Percentiles rank a stretch among this genome's conserved stretches.
Evolutionary conservation across 2,329 filamentous ascomycete species (phyloP).

Genomic region (Stemphylium beticola): DNA sequence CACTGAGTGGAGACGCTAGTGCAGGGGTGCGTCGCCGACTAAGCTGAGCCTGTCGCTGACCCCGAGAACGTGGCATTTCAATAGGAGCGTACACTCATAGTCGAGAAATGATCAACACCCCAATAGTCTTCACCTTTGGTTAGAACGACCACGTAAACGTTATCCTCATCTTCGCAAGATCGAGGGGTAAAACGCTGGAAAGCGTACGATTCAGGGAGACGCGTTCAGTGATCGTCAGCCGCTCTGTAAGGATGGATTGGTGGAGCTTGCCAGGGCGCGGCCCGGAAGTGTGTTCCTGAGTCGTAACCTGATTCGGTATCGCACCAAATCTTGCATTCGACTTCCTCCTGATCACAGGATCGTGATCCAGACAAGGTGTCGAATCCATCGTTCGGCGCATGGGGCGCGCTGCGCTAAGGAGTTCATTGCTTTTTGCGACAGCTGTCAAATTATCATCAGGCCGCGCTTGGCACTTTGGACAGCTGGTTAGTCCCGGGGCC

Average conservation of each 20-base stretch:
- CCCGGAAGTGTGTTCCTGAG: conserved; percentile 17
- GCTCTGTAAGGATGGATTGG: conserved; percentile 16
- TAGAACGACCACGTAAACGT: not conserved
- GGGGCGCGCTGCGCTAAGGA: conserved; percentile 20
- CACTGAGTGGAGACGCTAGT: conserved; percentile 15
- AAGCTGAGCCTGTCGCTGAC: conserved; percentile 20
- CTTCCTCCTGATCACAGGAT: conserved; percentile 12
- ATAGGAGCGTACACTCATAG: not conserved
- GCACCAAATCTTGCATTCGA: conserved; percentile 13
- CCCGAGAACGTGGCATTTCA: not conserved
- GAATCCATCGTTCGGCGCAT: conserved; percentile 18
- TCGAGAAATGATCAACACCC: not conserved
- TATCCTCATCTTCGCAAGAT: not conserved
- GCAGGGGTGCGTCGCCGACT: conserved; percentile 14
- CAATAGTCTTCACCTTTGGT: not conserved
- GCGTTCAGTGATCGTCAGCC: conserved; percentile 17
- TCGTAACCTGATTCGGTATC: conserved; percentile 15
- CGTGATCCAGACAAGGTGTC: conserved; percentile 17
- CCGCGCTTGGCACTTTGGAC: conserved; percentile 5
- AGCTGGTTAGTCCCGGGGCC: conserved; percentile 4
- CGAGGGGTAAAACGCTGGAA: not conserved
- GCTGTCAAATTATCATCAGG: conserved; percentile 13
- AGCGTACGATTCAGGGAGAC: not conserved
- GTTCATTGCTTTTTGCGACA: conserved; percentile 14
- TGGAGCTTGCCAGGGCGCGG: conserved; percentile 11